phyloP scores from a whole-genome alignment of 2,329 filamentous ascomycete genomes.

The Nothophoma quercina region DNA sequence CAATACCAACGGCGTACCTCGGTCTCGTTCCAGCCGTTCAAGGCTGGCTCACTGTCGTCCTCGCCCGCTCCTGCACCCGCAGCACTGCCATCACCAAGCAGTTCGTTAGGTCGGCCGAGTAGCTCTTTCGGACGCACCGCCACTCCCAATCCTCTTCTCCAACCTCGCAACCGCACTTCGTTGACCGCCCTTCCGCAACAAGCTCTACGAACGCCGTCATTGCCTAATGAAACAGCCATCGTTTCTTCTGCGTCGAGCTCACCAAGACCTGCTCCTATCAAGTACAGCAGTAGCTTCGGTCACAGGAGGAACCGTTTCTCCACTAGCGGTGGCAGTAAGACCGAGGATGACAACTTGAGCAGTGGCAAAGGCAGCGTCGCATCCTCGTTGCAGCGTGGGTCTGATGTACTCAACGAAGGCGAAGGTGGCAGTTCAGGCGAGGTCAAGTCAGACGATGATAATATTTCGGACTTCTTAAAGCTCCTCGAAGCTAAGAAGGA shows the following conservation, averaged over 20 bases:
- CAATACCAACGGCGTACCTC: constrained; percentile 74
- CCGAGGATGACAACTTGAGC: constrained; percentile 76
- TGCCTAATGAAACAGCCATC: constrained; percentile 66
- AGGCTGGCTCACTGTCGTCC: constrained; percentile 91
- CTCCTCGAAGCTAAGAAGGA: constrained; percentile 87
- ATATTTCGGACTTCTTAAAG: constrained; percentile 92
- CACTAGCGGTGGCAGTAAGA: constrained; percentile 73
- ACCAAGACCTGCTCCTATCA: constrained; percentile 78
- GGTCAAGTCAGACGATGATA: constrained; percentile 84
- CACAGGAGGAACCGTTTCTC: constrained; percentile 82
- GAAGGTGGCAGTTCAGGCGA: constrained; percentile 69
- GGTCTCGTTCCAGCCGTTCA: constrained; percentile 94
- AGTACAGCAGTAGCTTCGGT: constrained; percentile 94
- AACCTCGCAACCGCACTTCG: constrained; percentile 73
- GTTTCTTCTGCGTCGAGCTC: constrained; percentile 76
- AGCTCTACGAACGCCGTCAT: constrained; percentile 71
- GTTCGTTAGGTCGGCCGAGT: constrained; percentile 34
- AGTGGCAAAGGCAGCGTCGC: constrained; percentile 81
- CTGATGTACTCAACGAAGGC: constrained; percentile 76
- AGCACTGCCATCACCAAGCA: constrained; percentile 58
- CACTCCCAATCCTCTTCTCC: constrained; percentile 45
- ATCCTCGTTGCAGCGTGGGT: constrained; percentile 76
- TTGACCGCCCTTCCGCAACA: constrained; percentile 78
- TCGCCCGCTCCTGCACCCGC: constrained; percentile 71
- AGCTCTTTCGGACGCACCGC: constrained; percentile 32